Base-by-base conservation (phyloP, 345 rosid species). In the Populus simonii region DNA sequence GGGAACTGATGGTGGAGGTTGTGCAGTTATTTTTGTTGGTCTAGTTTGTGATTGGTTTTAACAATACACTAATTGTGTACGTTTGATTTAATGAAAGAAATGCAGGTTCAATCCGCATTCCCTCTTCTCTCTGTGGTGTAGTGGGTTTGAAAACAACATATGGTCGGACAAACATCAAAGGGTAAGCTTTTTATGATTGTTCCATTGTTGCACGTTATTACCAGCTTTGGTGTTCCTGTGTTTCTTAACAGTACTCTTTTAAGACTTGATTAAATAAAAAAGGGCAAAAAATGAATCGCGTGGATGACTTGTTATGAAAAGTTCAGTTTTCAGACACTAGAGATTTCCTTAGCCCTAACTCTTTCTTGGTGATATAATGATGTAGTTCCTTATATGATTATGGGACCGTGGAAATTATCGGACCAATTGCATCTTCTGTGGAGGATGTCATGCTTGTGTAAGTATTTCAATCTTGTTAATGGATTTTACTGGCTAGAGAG, bases 1-100 rank as follows among this genome's bases (percentile, higher is more conserved):
- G 65, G 98, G 98, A 83, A 90, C 98, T 76, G 98, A 93, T 80
- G 98, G 97, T 71, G 98, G 98, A 93, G 98, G 97, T 93, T 86
- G 88, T 76, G 73, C 43, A 63, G 70, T 35, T 74, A 70, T 85
- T 38, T 61, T 76, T 66, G 66, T 13, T 68, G 36, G 27, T 66
- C 77, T 63, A 41, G 70, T 62, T 70, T 11, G 22, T 49, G 72
- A 41, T 65, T 78, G 25, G 36, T 62, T 20, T 73, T 61, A 35
- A 59, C 7, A 43, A 65, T 17, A 76, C 69, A 41, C 74, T 78
- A 43, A 74, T 75, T 66, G 72, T 71, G 73, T 66, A 17, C 70
- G 62, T 38, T 76, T 80, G 74, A 74, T 67, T 61, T 17, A 69
- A 49, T 81, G 35, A 73, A 49, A 69, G 68, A 72, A 83, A 47